Base-by-base conservation (phyloP, 2,329 filamentous ascomycete species). In the Colletotrichum destructivum region DNA sequence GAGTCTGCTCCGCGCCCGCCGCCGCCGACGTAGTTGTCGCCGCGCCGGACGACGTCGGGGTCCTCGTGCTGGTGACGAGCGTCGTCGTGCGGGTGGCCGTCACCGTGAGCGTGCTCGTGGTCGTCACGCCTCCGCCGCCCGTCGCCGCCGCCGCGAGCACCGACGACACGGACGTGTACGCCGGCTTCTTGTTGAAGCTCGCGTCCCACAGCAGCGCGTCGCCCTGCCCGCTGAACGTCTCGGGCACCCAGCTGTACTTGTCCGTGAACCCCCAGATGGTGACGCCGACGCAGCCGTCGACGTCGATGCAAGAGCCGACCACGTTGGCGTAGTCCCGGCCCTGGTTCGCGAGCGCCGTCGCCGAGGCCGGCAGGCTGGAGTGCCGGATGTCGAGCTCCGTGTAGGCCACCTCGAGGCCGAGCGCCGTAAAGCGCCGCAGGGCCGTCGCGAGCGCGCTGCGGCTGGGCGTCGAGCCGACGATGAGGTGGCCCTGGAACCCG, bases 341-440 rank as follows among this genome's bases (percentile, higher is more conserved):
- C 79, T 91, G 89, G 35, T 83, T 82, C 18, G 79, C 77, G 21
- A 84, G 77, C 40, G 81, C 82, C 1, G 81, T 76, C 1, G 78
- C 76, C 4, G 80, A 83, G 4, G 85, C 78, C 0, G 89, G 88
- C 15, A 90, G 78, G 6, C 76, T 77, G 2, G 77, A 76, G 66
- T 87, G 85, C 40, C 89, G 83, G 72, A 91, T 87, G 76, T 92
- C 90, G 26, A 91, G 81, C 81, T 92, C 90, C 1, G 90, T 91
- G 77, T 89, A 85, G 6, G 88, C 88, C 5, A 90, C 87, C 71
- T 92, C 89, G 5, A 89, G 79, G 6, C 84, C 85, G 2, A 88
- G 83, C 1, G 82, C 80, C 2, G 84, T 83, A 81, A 89, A 91
- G 52, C 84, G 81, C 59, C 82, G 76, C 64, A 90, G 86, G 16